Evolutionary conservation across 768 basidiomycete species (phyloP), one percentile per base, ranked within the genome.

Genomic region (Kwoniella sp.): DNA sequence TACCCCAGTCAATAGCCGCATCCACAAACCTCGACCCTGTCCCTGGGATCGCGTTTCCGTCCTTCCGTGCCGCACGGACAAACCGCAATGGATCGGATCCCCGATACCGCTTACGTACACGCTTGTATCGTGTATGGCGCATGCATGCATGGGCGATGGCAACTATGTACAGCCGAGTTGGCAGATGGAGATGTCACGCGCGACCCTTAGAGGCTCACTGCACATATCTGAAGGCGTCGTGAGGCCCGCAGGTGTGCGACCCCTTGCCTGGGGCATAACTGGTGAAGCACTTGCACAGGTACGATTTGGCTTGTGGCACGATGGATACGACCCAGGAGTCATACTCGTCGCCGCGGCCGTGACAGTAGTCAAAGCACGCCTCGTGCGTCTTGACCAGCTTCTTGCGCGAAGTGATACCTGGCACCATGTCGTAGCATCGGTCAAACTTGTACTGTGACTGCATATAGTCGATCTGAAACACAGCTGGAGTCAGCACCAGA

Each of bases 371-470:
- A 11, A 48, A 39, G 37, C 47, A 48, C 22, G 38, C 9, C 37
- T 48, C 47, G 25, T 38, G 36, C 28, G n/a, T 27, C 1, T 15
- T 37, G 3, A 38, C 36, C 28, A 25, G 15, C 14, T 38, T 38
- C 37, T 48, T 48, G 5, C 37, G 25, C 3, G 36, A 39, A 14
- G 47, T 48, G 14, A 27, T 6, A 14, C 47, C 47, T 14, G 34
- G 47, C 12, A 48, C 37, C n/a, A 27, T 48, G 28, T 48, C 27
- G 26, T 48, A 48, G 28, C 47, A 48, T 48, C 22, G 36, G 26
- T 48, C 34, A 27, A 48, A 48, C 3, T 48, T 25, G 23, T 38
- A 48, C 14, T 36, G 36, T 2, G 47, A 48, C 3, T 36, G 14
- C 23, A 48, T 25, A 17, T 39, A 48, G 15, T 48, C 47, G 26